These are phyloP conservation scores for Trypethelium eluteriae DNA, from an alignment of 495 filamentous ascomycete genomes.

Conservation along the genomic window DNA sequence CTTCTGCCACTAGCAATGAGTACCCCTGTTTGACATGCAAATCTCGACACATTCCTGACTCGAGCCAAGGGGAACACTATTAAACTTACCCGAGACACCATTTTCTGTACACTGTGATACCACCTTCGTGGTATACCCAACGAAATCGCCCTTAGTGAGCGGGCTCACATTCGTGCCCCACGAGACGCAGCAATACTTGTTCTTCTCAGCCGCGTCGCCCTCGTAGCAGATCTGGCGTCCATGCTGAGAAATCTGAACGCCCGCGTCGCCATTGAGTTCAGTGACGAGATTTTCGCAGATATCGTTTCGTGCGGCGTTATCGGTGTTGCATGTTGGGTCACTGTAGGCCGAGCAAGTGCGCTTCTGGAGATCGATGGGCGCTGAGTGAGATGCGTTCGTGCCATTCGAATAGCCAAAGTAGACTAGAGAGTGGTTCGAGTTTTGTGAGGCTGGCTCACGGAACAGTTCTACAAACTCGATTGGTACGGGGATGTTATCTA, in stretches of 20 bases:
- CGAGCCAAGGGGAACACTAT: not conserved
- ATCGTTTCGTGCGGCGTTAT: not conserved
- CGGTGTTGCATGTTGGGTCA: not conserved
- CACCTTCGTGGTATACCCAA: not conserved
- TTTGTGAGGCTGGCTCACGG: not conserved
- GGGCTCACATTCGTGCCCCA: not conserved
- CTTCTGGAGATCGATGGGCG: not conserved
- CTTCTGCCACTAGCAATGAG: not conserved
- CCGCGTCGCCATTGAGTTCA: slow-evolving; percentile 43
- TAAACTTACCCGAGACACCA: not conserved
- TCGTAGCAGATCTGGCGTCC: not conserved
- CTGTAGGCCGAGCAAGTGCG: not conserved
- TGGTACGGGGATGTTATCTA: not conserved
- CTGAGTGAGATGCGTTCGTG: not conserved
- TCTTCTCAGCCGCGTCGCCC: not conserved
- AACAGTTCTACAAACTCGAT: not conserved
- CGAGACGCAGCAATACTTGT: not conserved
- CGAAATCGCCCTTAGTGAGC: not conserved
- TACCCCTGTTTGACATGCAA: not conserved
- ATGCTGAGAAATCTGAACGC: slow-evolving; percentile 28
- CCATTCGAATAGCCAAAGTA: not conserved
- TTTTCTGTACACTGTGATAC: not conserved
- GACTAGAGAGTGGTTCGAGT: not conserved
- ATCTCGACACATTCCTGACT: not conserved
- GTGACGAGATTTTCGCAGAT: slow-evolving; percentile 26